Evolutionary conservation across 1,139 yeast genomes (phyloP).

Genomic region (Debaryomyces psychrophilus): DNA sequence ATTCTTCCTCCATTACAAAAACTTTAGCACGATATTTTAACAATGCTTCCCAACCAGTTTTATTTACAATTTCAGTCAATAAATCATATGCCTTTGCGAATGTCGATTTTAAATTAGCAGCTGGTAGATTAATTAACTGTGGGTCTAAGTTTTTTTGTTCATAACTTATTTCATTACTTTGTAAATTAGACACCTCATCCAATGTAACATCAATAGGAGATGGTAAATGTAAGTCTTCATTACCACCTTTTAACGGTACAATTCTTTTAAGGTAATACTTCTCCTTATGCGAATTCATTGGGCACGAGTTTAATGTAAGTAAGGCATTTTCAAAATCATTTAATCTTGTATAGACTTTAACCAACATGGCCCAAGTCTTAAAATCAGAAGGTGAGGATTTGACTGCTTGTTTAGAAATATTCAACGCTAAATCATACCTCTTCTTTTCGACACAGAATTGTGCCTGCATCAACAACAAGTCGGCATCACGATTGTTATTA

Average conservation of each 20-base stretch:
- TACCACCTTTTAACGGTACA: conserved; percentile 57
- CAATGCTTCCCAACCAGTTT: conserved; percentile 89
- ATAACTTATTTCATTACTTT: conserved; percentile 50
- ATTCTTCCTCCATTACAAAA: conserved; percentile 95
- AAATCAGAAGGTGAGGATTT: conserved; percentile 85
- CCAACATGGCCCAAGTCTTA: conserved; percentile 77
- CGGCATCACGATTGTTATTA: conserved; percentile 64
- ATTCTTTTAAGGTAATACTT: conserved; percentile 58
- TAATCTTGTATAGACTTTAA: conserved; percentile 68
- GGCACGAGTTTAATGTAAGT: conserved; percentile 84
- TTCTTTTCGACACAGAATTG: conserved; percentile 68
- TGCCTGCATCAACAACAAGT: conserved; percentile 63
- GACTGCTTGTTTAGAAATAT: conserved; percentile 74
- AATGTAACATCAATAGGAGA: conserved; percentile 77
- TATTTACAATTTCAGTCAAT: conserved; percentile 69
- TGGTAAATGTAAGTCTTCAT: conserved; percentile 69
- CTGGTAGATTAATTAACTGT: conserved; percentile 70
- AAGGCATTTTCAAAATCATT: conserved; percentile 78
- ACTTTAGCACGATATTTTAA: conserved; percentile 78
- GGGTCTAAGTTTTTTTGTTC: conserved; percentile 68
- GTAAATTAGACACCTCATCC: conserved; percentile 61
- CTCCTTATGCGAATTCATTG: conserved; percentile 79
- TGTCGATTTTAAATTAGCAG: conserved; percentile 75
- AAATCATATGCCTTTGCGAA: conserved; percentile 79
- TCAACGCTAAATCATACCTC: conserved; percentile 71